phyloP scores from a whole-genome alignment of 2,329 filamentous ascomycete species.

The Microdochium nivale region DNA sequence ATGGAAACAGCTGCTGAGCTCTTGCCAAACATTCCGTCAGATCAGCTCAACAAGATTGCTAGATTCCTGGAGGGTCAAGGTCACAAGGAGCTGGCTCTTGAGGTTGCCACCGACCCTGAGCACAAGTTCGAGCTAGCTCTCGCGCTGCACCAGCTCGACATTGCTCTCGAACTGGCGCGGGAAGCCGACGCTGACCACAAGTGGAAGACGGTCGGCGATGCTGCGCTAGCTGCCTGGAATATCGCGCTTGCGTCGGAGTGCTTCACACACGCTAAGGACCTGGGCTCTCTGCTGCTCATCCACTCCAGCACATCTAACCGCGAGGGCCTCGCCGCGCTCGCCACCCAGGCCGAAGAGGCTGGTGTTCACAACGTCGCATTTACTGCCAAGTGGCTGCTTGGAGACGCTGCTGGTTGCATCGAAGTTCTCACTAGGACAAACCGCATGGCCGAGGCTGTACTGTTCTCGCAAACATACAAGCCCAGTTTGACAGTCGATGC shows the following conservation, averaged over 20 bases:
- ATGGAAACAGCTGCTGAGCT: constrained; percentile 86
- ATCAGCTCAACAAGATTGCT: constrained; percentile 96
- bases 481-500: constrained; percentile 63
- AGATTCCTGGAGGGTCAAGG: constrained; percentile 96
- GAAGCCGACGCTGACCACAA: constrained; percentile 88
- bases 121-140: constrained; percentile 94
- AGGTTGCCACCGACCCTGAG: constrained; percentile 89
- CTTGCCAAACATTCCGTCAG: constrained; percentile 73
- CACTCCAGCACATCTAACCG: constrained; percentile 79
- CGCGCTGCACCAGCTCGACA: constrained; percentile 71
- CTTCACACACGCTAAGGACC: constrained; percentile 82
- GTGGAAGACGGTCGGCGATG: constrained; percentile 96
- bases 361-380: constrained; percentile 91
- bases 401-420: constrained; percentile 73
- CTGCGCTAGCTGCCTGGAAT: constrained; percentile 80
- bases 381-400: constrained; percentile 78
- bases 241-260: constrained; percentile 84
- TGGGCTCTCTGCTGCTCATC: constrained; percentile 80
- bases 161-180: constrained; percentile 76
- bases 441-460: constrained; percentile 73
- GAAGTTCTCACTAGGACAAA: constrained; percentile 72
- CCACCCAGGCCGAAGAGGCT: constrained; percentile 63
- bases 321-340: constrained; percentile 64
- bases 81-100: constrained; percentile 89
- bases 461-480: constrained; percentile 94